Evolutionary conservation across 2,329 filamentous ascomycete genomes (phyloP), one percentile per base, ranked within the genome.

Genomic region (Fusarium zealandicum): DNA sequence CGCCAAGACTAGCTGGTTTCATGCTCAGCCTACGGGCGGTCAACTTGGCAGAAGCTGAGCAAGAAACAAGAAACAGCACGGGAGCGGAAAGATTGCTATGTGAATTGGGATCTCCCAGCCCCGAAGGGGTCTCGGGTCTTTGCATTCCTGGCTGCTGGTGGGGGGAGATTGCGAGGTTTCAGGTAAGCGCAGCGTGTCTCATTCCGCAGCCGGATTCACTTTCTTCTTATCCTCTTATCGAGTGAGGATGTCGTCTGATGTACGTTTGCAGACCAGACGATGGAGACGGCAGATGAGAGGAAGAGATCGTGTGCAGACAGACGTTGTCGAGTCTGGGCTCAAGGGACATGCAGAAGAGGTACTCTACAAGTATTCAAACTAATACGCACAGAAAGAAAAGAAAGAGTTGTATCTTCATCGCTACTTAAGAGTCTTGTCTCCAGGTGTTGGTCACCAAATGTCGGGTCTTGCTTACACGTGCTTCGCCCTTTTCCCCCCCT

Each of bases 131-230:
- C 50, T 61, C 32, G 59, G 41, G 27, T 32, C 6, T 25, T 10
- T 37, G 31, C 54, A 61, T 63, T 59, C 59, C 59, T 56, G 16
- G 38, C 18, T 7, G n/a, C 13, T 13, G 6, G 18, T 20, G 6
- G 36, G 32, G 48, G 49, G 54, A 63, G 42, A 61, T 52, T 63
- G 17, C 32, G 17, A 25, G 45, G 40, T 43, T 48, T 31, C 10
- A 9, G 14, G 33, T 18, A 4, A 25, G 22, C 22, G 22, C 8
- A 25, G 10, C 28, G 2, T 31, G 28, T 31, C 12, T n/a, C 28
- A 12, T 31, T n/a, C 28, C 13, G 9, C 7, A 31, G 28, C 28
- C 13, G 9, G 22, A 8, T 25, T 8, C 9, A 8, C 8, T 25
- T 25, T 25, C 9, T 8, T 25, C 22, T 8, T 25, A 8, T 7